Evolutionary conservation across 2,329 filamentous ascomycete species (phyloP), one percentile per base, ranked within the genome.

Genomic region (Cercospora sesami): DNA sequence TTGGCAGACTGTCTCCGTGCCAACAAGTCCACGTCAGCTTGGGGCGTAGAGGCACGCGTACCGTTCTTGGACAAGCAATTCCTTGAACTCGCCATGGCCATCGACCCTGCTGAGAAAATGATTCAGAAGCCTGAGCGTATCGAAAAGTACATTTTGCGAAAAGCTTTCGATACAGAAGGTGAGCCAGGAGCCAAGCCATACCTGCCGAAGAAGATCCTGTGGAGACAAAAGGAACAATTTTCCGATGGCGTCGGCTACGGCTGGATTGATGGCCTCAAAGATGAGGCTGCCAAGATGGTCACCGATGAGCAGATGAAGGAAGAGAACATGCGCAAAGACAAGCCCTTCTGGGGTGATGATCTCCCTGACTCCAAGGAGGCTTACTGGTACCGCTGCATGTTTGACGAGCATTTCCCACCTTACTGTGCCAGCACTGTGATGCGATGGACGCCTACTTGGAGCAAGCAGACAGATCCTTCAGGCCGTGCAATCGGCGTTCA

Each of bases 181-280:
- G 93, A 94, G 81, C 93, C 94, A 16, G 89, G 86, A 59, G 87
- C 86, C 60, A 83, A 91, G 74, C 89, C 95, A 9, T 99, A 98
- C 83, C 88, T 99, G n/a, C 95, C 96, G 7, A 90, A 97, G 18
- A 89, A 94, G 80, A 99, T 99, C 75, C 89, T 99, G 66, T 99
- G 93, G 91, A 88, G 96, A 79, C 96, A 99, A 83, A 99, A 99
- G 89, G 95, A 99, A 85, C 95, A 99, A 83, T 99, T 99, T 85
- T 96, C 71, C 23, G 96, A 99, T 77, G 96, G 95, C 79, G 95
- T 99, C 67, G 95, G 95, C 67, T 99, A 99, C 83, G 94, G 95
- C 71, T 99, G 95, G 95, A 99, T 99, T 78, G 95, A 99, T 78
- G 91, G 90, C 6, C 88, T 99, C 76, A 98, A 97, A 86, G 95